Evolutionary conservation across 805 yeast species (phyloP).

Genomic region (Yamadazyma endophytica): DNA sequence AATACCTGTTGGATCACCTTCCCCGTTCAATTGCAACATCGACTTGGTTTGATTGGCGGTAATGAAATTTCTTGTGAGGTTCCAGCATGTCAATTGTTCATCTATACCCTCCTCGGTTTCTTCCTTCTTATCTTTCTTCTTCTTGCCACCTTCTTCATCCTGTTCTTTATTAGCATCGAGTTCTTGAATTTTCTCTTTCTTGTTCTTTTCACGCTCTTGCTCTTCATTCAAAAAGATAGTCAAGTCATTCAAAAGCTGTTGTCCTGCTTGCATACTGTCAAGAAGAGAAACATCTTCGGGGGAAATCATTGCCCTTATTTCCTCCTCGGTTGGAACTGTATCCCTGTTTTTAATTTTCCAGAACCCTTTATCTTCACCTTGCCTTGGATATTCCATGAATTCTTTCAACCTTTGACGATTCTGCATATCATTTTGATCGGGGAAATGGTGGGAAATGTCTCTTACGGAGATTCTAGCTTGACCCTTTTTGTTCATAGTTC

Average conservation of each 20-base stretch:
- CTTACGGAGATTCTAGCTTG: conserved; percentile 74
- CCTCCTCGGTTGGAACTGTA: conserved; percentile 69
- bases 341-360: conserved; percentile 77
- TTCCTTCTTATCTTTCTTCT: conserved; percentile 26
- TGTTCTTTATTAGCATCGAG: conserved; percentile 23
- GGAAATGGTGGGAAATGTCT: conserved; percentile 88
- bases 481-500: conserved; percentile 75
- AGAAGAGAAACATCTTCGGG: conserved; percentile 88
- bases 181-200: conserved; percentile 23
- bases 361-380: conserved; percentile 83
- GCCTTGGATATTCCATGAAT: conserved; percentile 95
- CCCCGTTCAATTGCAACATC: conserved; percentile 91
- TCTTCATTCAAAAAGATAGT: conserved; percentile 40
- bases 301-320: conserved; percentile 72
- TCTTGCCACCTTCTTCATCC: conserved; percentile 19
- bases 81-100: conserved; percentile 93
- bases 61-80: conserved; percentile 82
- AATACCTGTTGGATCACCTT: conserved; percentile 91
- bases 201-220: conserved; percentile 12
- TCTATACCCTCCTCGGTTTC: conserved; percentile 57
- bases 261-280: conserved; percentile 94
- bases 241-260: conserved; percentile 80
- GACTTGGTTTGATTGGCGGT: conserved; percentile 96
- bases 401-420: conserved; percentile 93
- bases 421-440: conserved; percentile 97